phyloP scores from a whole-genome alignment of 2,329 filamentous ascomycete species.

The Talaromyces sp. region DNA sequence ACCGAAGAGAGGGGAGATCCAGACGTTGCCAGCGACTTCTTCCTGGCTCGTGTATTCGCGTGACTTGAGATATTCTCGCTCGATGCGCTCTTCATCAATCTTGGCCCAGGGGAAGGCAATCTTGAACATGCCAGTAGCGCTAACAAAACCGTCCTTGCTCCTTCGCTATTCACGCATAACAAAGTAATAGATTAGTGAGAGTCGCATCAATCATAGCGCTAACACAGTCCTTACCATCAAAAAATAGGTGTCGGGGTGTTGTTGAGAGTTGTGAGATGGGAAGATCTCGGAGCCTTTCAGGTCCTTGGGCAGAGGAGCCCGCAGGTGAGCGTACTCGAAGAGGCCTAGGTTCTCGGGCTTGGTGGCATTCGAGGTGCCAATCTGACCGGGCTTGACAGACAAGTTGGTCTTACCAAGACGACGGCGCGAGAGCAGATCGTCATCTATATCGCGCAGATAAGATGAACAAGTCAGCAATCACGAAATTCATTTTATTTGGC shows the following conservation, averaged over 20 bases:
- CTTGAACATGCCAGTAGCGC: conserved; percentile 71
- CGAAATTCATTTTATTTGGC: too few species aligned
- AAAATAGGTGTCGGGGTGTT: conserved; percentile 86
- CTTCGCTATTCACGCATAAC: conserved; percentile 52
- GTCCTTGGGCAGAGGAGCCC: conserved; percentile 88
- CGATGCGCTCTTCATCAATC: conserved; percentile 59
- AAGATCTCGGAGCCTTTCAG: conserved; percentile 89
- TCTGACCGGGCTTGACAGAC: conserved; percentile 74
- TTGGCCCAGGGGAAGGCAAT: conserved; percentile 68
- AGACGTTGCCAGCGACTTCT: conserved; percentile 94
- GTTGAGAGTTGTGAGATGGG: conserved; percentile 65
- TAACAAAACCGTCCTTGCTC: conserved; percentile 67
- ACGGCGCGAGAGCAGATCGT: conserved; percentile 77
- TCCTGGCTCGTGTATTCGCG: conserved; percentile 80
- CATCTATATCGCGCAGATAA: conserved; percentile 52
- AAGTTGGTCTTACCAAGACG: conserved; percentile 92
- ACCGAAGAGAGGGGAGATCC: conserved; percentile 81
- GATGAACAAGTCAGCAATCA: neutral
- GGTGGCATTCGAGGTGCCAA: conserved; percentile 70
- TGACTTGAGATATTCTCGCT: conserved; percentile 77
- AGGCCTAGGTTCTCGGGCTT: conserved; percentile 74
- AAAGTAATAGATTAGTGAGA: neutral
- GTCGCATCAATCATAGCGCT: neutral
- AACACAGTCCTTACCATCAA: conserved; percentile 68
- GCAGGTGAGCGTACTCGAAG: conserved; percentile 95